phyloP scores from a whole-genome alignment of 441 rosid species.

The Monsonia emarginata region DNA sequence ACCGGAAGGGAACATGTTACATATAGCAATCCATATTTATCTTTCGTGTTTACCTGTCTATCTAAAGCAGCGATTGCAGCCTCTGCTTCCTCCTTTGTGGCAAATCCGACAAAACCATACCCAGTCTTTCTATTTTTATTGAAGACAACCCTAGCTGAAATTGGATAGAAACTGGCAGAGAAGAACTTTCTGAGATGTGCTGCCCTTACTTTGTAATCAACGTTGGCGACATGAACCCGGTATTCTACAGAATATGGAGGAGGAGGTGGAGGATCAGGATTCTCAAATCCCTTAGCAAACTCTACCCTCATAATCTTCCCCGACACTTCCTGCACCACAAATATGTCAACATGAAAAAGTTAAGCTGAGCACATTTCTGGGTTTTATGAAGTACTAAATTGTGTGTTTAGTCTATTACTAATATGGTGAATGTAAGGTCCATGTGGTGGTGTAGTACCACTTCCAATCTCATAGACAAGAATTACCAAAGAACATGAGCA shows the following conservation, averaged over 20 bases:
- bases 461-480: too few relatives aligned
- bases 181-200: conserved; percentile 63
- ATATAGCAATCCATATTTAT: neutral
- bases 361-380: too few relatives aligned
- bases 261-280: conserved; percentile 21
- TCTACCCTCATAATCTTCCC: conserved; percentile 62
- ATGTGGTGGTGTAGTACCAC: too few relatives aligned
- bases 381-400: too few relatives aligned
- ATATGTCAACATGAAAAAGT: neutral
- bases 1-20: too few relatives aligned
- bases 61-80: conserved; percentile 53
- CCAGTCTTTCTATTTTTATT: conserved; percentile 53
- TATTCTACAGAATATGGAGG: neutral
- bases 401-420: too few relatives aligned
- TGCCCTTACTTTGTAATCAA: conserved; percentile 76
- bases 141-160: conserved; percentile 63
- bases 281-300: conserved; percentile 60
- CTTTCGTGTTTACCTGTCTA: conserved; percentile 57
- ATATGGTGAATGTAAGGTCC: too few relatives aligned
- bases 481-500: too few relatives aligned
- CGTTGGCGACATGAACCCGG: conserved; percentile 55
- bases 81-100: conserved; percentile 71
- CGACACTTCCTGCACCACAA: conserved; percentile 49
- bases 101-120: conserved; percentile 76
- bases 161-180: conserved; percentile 41